Evolutionary conservation across 495 filamentous ascomycete genomes (phyloP), one percentile per base, ranked within the genome.

Genomic region (Barbatosphaeria neglecta): DNA sequence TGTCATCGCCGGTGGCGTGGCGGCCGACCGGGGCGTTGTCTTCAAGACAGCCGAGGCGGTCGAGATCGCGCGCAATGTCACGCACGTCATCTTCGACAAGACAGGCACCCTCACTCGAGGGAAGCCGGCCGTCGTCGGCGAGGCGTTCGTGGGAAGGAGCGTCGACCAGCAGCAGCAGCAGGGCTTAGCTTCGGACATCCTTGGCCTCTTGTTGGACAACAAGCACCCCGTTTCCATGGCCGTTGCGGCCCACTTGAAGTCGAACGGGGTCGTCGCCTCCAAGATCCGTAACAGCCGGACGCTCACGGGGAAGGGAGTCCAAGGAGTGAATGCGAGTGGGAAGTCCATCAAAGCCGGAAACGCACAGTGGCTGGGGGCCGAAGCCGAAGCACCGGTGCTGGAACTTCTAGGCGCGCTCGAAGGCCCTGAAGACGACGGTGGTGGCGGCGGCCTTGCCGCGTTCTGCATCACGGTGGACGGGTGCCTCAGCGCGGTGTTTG

Each of bases 1-100:
- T 39, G 74, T 88, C 1, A 80, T 90, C 43, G 77, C 76, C 0
- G 76, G 81, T 23, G 81, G 84, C 4, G 67, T 83, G n/a, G 82
- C 73, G 0, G 81, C 85, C 11, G 74, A 81, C 39, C 60, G 68
- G 35, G 86, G 86, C 0, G 58, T 92, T 18, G 72, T 90, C 31
- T 78, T 88, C 60, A 85, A 86, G 50, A 68, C 80, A 5, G 70
- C 83, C 4, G 68, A 75, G 39, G 71, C 73, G 5, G 74, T 85
- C 13, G 85, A 89, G 59, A 64, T 73, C 3, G 83, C 77, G 0
- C 54, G 74, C 48, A 83, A 78, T 24, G 67, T 73, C 0, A 69
- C 76, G 0, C 77, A 87, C 50, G 74, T 90, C n/a, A 70, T 90
- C 4, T 87, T 92, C 52, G 86, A 90, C 68, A 90, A 90, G 59